Base-by-base conservation (phyloP, 1,284 basidiomycete genomes). In the Schizopora paradoxa region DNA sequence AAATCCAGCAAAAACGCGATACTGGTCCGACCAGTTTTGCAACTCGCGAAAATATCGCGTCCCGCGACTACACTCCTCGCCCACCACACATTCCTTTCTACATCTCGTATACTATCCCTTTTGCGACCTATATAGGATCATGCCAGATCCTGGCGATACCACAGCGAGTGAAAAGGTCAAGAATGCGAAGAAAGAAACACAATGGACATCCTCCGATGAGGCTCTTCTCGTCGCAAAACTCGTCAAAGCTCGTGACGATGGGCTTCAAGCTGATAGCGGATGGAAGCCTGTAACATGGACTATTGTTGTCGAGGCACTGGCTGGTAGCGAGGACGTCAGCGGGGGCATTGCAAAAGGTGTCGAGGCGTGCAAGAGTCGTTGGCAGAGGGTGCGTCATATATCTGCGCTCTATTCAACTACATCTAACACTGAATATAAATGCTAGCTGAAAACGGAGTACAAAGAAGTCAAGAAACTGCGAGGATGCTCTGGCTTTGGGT, bases 401-500 rank as follows among this genome's bases (percentile, higher is more conserved):
- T 26, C 25, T 26, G 28, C 6, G 21, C 16, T 26, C 28, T 26
- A 14, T 40, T 14, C 4, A 26, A 23, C 3, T 22, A 43, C 28
- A 6, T 43, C 5, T 21, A 6, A n/a, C n/a, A n/a, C n/a, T n/a
- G n/a, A n/a, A n/a, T n/a, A n/a, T n/a, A n/a, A n/a, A n/a, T n/a
- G n/a, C n/a, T 33, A 63, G 62, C 54, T 65, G 39, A 65, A 65
- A 51, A 56, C 53, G 23, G 57, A 59, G 6, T 63, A 52, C 39
- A 39, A 48, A n/a, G 36, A 43, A 1, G 57, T 64, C 11, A 54
- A 56, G 13, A 28, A 49, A 7, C 52, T 65, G 1, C 48, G 54
- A 2, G 47, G 47, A 0, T 44, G 35, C 11, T 65, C 62, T 16
- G 64, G 64, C 1, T 66, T 63, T 56, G 64, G 66, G 1, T 66